Percentiles rank a stretch among this genome's conserved stretches.
Conservation (phyloP, 2,329 filamentous ascomycete genomes). For the Cordyceps pruinosa region DNA sequence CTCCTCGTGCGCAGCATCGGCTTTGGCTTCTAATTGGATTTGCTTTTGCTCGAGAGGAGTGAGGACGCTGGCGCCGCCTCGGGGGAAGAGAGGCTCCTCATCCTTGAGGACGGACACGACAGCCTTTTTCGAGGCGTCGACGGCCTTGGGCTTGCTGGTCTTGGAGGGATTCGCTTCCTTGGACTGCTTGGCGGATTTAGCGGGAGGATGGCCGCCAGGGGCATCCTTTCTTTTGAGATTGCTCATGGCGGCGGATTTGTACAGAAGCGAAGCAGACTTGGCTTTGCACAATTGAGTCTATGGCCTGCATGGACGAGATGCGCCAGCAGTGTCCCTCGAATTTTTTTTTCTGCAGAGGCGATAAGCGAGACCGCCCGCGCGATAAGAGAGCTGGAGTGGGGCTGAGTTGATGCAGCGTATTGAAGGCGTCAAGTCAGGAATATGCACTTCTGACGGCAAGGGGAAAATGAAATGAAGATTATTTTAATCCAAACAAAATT, state of each 20-base stretch:
- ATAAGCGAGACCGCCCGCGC: conserved; percentile 18
- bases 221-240: conserved; percentile 53
- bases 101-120: conserved; percentile 51
- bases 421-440: not conserved
- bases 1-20: conserved; percentile 86
- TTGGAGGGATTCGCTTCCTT: conserved; percentile 43
- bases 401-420: not conserved
- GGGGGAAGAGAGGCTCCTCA: conserved; percentile 85
- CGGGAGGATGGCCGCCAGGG: conserved; percentile 41
- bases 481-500: too few relatives aligned
- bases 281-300: conserved; percentile 14
- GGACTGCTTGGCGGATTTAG: conserved; percentile 42
- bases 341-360: conserved; percentile 27
- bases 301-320: not conserved
- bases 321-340: conserved; percentile 11
- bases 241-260: conserved; percentile 39
- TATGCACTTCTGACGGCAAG: too few relatives aligned
- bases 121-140: conserved; percentile 25
- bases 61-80: conserved; percentile 83
- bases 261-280: conserved; percentile 14
- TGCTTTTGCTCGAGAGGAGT: conserved; percentile 95
- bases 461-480: too few relatives aligned
- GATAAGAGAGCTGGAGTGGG: conserved; percentile 17
- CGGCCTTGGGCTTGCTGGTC: conserved; percentile 23
- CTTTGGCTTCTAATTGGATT: conserved; percentile 87